These are phyloP conservation scores for Saccharomycopsis synnaedendra DNA, from an alignment of 805 yeast genomes.

Conservation along the genomic window DNA sequence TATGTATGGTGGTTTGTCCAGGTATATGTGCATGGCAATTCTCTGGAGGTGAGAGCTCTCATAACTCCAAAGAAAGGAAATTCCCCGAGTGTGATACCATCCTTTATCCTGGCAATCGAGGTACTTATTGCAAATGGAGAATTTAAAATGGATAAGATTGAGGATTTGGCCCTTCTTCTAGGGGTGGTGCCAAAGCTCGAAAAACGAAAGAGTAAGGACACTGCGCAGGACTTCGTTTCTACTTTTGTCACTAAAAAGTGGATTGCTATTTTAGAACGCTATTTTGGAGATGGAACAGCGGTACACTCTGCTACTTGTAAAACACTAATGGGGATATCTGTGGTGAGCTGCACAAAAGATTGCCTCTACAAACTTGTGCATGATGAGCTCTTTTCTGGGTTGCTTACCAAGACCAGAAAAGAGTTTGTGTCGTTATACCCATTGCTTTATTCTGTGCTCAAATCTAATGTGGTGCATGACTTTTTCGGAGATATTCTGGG, in stretches of 20 bases:
- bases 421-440: constrained; percentile 36
- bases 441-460: constrained; percentile 40
- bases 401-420: constrained; percentile 33
- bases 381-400: constrained; percentile 18
- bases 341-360: constrained; percentile 35
- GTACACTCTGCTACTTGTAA: constrained; percentile 34
- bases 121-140: constrained; percentile 31
- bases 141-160: constrained; percentile 30
- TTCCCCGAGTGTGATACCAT: constrained; percentile 29
- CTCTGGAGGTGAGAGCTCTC: constrained; percentile 35
- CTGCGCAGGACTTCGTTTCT: constrained; percentile 33
- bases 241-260: constrained; percentile 42
- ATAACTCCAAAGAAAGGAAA: constrained; percentile 19
- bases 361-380: constrained; percentile 22
- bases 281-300: constrained; percentile 48
- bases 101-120: constrained; percentile 28
- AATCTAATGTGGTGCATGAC: constrained; percentile 35
- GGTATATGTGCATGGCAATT: constrained; percentile 37
- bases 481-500: constrained; percentile 33
- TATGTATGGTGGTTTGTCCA: constrained; percentile 49
- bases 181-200: constrained; percentile 8
- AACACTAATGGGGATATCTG: constrained; percentile 39
- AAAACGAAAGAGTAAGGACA: constrained; percentile 1
- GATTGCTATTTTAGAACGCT: constrained; percentile 46
- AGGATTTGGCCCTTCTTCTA: constrained; percentile 35